Base-by-base conservation (phyloP, 441 rosid species). In the Aquilaria agallochum region DNA sequence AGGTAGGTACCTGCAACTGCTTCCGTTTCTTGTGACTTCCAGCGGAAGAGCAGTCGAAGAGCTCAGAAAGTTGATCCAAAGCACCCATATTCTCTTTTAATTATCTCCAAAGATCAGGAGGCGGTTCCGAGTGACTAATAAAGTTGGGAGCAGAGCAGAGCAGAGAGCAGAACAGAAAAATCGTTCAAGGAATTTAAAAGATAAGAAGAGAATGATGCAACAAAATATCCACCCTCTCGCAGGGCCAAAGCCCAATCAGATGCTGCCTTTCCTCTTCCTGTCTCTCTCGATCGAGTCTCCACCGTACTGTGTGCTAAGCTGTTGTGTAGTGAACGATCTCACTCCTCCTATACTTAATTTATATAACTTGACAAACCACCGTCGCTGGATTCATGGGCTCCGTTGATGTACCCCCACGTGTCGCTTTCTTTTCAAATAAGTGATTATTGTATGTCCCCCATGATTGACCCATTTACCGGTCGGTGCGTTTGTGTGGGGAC, bases 21-120 rank as follows among this genome's bases (percentile, higher is more conserved):
- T 55, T 88, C 70, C 84, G 85, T 72, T 74, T 83, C 83, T 70
- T 90, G 77, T 4, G 63, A 47, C 85, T 33, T 44, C 83, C 79
- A 58, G 54, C 8, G 2, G 96, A 85, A 36, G 42, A 36, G 71
- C 95, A 87, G 62, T 88, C 91, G 49, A 90, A 88, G 68, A 83
- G 71, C 66, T 88, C 8, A 11, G 97, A 80, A 50, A 93, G 71
- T 72, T 90, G 95, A 85, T 93, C 98, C 40, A 93, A 77, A 76
- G 69, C 93, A 27, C 97, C 98, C 98, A 90, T 93, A 50, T 36
- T 58, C 33, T 40, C 15, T 6, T 2, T 5, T 45, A 33, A 6
- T 3, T 42, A 47, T 55, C 53, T 32, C 15, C 34, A 36, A 7
- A 36, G 42, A 36, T 3, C 3, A 36, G 7, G 5, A 20, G 20